A percentile compares a stretch with the other conserved stretches of the same genome.
Evolutionary conservation across 2,329 filamentous ascomycete genomes (phyloP).

Genomic region (Monosporascus sp.): DNA sequence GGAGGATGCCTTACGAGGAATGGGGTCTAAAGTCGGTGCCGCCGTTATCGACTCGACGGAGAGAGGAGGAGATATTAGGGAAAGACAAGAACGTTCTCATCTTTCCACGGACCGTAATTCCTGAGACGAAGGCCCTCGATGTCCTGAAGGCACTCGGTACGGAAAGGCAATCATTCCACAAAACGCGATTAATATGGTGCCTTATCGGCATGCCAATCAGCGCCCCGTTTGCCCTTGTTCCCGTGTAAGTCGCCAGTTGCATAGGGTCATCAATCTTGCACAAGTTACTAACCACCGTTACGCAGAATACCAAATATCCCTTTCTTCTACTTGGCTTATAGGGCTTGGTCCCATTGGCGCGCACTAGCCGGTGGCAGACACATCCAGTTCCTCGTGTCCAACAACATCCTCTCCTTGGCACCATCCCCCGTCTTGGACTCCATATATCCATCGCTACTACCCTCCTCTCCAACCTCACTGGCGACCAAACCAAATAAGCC

Average conservation of each 20-base stretch:
- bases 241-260: slow-evolving; percentile 58
- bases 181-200: slow-evolving; percentile 72
- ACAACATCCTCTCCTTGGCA: slow-evolving; percentile 61
- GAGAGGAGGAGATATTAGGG: slow-evolving; percentile 57
- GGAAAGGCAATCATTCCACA: slow-evolving; percentile 75
- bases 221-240: slow-evolving; percentile 75
- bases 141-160: slow-evolving; percentile 69
- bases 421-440: slow-evolving; percentile 68
- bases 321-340: slow-evolving; percentile 92
- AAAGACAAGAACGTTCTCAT: slow-evolving; percentile 66
- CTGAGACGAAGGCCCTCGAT: slow-evolving; percentile 54
- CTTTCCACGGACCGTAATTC: slow-evolving; percentile 69
- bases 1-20: slow-evolving; percentile 91
- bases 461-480: slow-evolving; percentile 19
- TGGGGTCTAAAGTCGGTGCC: slow-evolving; percentile 96
- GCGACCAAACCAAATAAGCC: slow-evolving; percentile 20
- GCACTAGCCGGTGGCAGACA: slow-evolving; percentile 81
- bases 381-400: slow-evolving; percentile 72
- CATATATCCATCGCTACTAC: slow-evolving; percentile 51
- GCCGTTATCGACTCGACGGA: slow-evolving; percentile 63
- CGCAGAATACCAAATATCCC: slow-evolving; percentile 82
- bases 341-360: slow-evolving; percentile 88
- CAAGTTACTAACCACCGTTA: slow-evolving; percentile 9
- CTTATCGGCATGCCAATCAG: slow-evolving; percentile 77
- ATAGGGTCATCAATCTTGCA: background rate